These are phyloP conservation scores for Russula virescens DNA, from an alignment of 768 basidiomycete genomes.

Conservation along the genomic window DNA sequence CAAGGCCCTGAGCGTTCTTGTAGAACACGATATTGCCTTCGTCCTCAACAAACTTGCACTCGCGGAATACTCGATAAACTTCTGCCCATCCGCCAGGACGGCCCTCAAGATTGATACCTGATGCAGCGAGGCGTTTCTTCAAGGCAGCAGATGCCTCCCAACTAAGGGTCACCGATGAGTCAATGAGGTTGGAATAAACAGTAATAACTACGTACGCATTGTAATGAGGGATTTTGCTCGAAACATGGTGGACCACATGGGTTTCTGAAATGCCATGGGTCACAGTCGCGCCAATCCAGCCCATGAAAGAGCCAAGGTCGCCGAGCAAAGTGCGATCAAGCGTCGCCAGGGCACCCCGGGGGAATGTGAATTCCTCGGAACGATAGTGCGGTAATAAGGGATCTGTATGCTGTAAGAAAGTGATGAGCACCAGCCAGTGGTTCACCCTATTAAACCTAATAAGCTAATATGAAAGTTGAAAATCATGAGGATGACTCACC, in stretches of 20 bases:
- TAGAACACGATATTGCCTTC: conserved; percentile 87
- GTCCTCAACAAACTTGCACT: conserved; percentile 95
- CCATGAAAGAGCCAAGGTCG: conserved; percentile 72
- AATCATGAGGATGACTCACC: conserved; percentile 35
- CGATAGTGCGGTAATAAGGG: conserved; percentile 93
- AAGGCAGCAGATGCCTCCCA: conserved; percentile 91
- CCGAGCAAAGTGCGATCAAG: conserved; percentile 80
- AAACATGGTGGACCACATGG: conserved; percentile 87
- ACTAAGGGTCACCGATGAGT: conserved; percentile 31
- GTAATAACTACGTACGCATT: conserved; percentile 48
- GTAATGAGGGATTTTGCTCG: conserved; percentile 95
- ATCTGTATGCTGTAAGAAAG: conserved; percentile 98
- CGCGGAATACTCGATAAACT: conserved; percentile 66
- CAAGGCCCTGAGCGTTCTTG: conserved; percentile 81
- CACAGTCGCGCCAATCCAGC: conserved; percentile 76
- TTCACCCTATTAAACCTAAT: conserved; percentile 49
- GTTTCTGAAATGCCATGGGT: conserved; percentile 95
- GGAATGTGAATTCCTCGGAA: conserved; percentile 82
- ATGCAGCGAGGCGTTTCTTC: conserved; percentile 58
- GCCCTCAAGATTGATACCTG: conserved; percentile 61
- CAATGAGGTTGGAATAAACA: neutral
- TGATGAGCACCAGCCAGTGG: conserved; percentile 95
- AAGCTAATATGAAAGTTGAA: neutral
- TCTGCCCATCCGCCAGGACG: conserved; percentile 76
- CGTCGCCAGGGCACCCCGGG: conserved; percentile 88